phyloP scores from a whole-genome alignment of 495 filamentous ascomycete genomes.

The Penicillium malachiteum region DNA sequence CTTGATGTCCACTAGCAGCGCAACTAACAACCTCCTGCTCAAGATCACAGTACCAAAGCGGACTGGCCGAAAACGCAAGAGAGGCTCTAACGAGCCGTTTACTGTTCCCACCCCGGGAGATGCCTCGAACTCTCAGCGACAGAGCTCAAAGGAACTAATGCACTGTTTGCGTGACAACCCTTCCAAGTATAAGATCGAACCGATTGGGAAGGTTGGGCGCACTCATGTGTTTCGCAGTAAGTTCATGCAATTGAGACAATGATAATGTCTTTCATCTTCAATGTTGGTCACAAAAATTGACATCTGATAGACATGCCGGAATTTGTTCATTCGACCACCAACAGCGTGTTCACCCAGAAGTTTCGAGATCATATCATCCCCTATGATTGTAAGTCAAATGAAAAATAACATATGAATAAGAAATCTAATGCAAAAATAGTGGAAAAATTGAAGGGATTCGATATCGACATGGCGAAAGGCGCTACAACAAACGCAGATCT shows the following conservation, averaged over 20 bases:
- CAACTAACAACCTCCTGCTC: conserved; percentile 77
- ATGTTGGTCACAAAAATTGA: neutral
- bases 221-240: conserved; percentile 85
- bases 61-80: conserved; percentile 80
- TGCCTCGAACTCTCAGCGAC: conserved; percentile 17
- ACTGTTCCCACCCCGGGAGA: conserved; percentile 16
- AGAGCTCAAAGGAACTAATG: conserved; percentile 46
- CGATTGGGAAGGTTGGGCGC: conserved; percentile 68
- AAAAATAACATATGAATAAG: neutral
- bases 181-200: conserved; percentile 65
- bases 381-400: conserved; percentile 55
- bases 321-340: conserved; percentile 68
- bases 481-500: conserved; percentile 60
- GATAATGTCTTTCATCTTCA: no score
- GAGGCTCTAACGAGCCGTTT: conserved; percentile 68
- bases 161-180: conserved; percentile 71
- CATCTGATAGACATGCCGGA: conserved; percentile 56
- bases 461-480: conserved; percentile 64
- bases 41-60: conserved; percentile 84
- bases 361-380: conserved; percentile 64
- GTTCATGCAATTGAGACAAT: neutral
- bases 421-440: conserved; percentile 38
- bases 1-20: conserved; percentile 64
- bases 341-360: conserved; percentile 61
- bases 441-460: conserved; percentile 70